Base-by-base conservation (phyloP, 75 land plant species). In the Pinus albicaulis region DNA sequence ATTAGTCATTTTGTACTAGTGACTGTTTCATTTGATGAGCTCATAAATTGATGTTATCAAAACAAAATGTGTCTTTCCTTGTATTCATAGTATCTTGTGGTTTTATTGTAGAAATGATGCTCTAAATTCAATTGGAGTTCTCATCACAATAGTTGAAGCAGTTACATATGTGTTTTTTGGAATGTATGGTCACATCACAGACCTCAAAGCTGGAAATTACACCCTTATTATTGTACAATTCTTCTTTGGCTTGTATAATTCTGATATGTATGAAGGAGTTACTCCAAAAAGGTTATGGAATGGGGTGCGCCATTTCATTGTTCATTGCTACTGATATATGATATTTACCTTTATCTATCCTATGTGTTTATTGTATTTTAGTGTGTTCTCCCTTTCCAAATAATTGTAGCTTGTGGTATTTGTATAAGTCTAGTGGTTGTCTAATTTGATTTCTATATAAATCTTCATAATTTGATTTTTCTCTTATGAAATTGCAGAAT, bases 311-410 rank as follows among this genome's bases (percentile, higher is more conserved):
- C 28, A 93, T 91, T 55, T 93, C 96, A 14, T 81, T 93, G 34
- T 93, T 93, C 82, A 93, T 93, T 65, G 96, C 93, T 57, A 93
- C 96, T 61, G 91, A 93, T 62, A 93, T 93, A 77, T 91, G 93
- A 93, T 93, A 48, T 17, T 57, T 72, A 55, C 74, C 16, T 10
- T 44, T 11, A 3, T 48, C 16, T 2, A 20, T 28, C 41, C 8
- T 48, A 44, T 15, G 3, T 8, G 53, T 71, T 19, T 7, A 3
- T 71, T 52, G 4, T 11, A 2, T 10, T 71, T 3, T 13, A 34
- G 19, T 20, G 3, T 59, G 12, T 59, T 59, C 22, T 59, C n/a
- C 10, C 7, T 91, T 92, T 57, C 90, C 94, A 56, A 93, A 93
- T 56, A 93, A 89, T 93, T 92, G 94, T 91, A 75, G 75, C 79